Evolutionary conservation across 2,329 filamentous ascomycete genomes (phyloP).

Genomic region (Colletotrichum sp.): DNA sequence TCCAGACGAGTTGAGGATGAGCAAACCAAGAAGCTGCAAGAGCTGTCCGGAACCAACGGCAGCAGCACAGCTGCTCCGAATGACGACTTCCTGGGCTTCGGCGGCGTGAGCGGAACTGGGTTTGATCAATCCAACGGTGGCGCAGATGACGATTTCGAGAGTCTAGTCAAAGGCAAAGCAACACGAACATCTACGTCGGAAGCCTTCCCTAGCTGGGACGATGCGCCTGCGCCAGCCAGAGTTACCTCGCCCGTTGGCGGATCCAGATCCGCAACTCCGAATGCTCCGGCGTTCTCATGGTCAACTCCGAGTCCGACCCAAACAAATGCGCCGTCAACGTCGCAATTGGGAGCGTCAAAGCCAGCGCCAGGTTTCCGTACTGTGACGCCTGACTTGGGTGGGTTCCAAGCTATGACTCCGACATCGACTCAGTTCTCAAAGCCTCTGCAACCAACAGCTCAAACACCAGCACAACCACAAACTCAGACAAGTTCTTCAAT

Average conservation of each 20-base stretch:
- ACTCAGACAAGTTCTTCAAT: conserved; percentile 41
- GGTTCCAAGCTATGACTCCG: conserved; percentile 61
- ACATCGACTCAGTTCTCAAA: conserved; percentile 68
- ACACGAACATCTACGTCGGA: conserved; percentile 44
- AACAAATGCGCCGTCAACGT: conserved; percentile 29
- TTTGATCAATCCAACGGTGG: conserved; percentile 58
- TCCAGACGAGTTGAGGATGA: conserved; percentile 86
- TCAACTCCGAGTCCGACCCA: conserved; percentile 59
- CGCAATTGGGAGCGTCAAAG: conserved; percentile 39
- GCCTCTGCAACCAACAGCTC: conserved; percentile 53
- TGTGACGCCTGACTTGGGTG: conserved; percentile 62
- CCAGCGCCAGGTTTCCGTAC: conserved; percentile 56
- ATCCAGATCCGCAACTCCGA: conserved; percentile 40
- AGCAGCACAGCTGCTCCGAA: conserved; percentile 53
- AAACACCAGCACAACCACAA: conserved; percentile 24
- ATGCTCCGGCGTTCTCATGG: conserved; percentile 66
- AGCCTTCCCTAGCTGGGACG: conserved; percentile 55
- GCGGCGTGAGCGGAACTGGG: conserved; percentile 66
- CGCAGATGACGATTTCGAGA: conserved; percentile 81
- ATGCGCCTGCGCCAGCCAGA: conserved; percentile 35
- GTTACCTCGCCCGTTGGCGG: conserved; percentile 37
- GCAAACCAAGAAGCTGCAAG: conserved; percentile 86
- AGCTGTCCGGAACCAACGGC: conserved; percentile 70
- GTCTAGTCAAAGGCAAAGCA: conserved; percentile 79
- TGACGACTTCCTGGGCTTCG: conserved; percentile 75